Base-by-base conservation (phyloP, 2,329 filamentous ascomycete genomes). In the Phaeophleospora eucalypticola region DNA sequence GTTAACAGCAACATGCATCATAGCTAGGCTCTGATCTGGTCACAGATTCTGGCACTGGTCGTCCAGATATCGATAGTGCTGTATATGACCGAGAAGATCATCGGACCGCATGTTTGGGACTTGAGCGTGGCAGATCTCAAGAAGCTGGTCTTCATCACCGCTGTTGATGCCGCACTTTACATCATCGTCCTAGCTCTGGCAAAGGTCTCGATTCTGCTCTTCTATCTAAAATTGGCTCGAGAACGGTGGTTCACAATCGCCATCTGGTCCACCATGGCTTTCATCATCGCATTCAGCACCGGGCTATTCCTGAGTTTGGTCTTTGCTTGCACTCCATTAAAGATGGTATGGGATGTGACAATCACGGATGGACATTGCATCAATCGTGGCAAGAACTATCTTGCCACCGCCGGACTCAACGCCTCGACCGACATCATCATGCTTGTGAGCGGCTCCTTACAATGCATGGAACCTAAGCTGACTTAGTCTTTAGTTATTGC, bases 351-450 rank as follows among this genome's bases (percentile, higher is more conserved):
- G 52, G 46, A 52, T 36, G 40, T 48, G 9, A 51, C 49, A 2
- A 40, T 54, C 33, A 48, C 49, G 1, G 49, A 49, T 4, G 52
- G 45, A 1, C 48, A 52, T 18, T 54, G 52, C 24, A 38, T 48
- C 34, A 50, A 52, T 17, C 34, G 39, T 14, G 49, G 49, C 6
- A 34, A 41, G 16, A 43, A 52, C 6, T 52, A 48, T 36, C 41
- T 54, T 15, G 49, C 49, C 4, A 54, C 52, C 0, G 52, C 52
- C 12, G 52, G 52, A 14, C 34, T 49, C 6, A 51, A 51, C 35
- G 52, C 52, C 9, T 46, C 52, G 14, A 51, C 52, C 15, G 51
- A 54, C 15, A 34, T 54, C 4, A 45, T 51, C 12, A 43, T 54
- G 35, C 48, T 54, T 4, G 37, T 40, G 20, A 24, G 37, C 18